Evolutionary conservation across 345 rosid species (phyloP).

Genomic region (Melaleuca alternifolia): DNA sequence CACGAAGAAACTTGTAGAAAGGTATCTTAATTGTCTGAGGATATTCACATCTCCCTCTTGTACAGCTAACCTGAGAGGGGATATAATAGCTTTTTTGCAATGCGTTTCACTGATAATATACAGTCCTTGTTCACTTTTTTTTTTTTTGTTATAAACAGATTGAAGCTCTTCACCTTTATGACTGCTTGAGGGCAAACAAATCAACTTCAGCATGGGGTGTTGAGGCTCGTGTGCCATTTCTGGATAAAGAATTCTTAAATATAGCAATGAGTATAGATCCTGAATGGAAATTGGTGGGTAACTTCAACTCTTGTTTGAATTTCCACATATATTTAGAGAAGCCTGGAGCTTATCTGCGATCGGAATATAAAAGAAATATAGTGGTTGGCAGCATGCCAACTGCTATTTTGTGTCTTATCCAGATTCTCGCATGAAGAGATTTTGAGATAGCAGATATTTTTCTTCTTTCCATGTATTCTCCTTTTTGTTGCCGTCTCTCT

Average conservation of each 20-base stretch:
- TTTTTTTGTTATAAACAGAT: constrained; percentile 51
- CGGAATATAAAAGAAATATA: not conserved
- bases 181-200: constrained; percentile 94
- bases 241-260: constrained; percentile 78
- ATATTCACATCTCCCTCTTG: not conserved
- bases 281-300: constrained; percentile 71
- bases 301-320: not conserved
- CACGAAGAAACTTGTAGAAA: constrained; percentile 87
- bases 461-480: not conserved
- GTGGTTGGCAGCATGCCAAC: not conserved
- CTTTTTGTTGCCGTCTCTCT: not conserved
- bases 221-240: constrained; percentile 92
- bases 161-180: constrained; percentile 90
- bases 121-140: not conserved
- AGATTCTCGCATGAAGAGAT: not conserved
- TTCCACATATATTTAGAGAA: not conserved
- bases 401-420: not conserved
- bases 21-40: constrained; percentile 19
- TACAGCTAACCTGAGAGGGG: not conserved
- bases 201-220: constrained; percentile 96
- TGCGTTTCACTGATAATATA: not conserved
- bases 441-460: not conserved
- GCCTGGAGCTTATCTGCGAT: not conserved
- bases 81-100: not conserved
- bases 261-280: constrained; percentile 87